phyloP scores from a whole-genome alignment of 169 alveolate species.

The Cryptosporidium meleagridis region DNA sequence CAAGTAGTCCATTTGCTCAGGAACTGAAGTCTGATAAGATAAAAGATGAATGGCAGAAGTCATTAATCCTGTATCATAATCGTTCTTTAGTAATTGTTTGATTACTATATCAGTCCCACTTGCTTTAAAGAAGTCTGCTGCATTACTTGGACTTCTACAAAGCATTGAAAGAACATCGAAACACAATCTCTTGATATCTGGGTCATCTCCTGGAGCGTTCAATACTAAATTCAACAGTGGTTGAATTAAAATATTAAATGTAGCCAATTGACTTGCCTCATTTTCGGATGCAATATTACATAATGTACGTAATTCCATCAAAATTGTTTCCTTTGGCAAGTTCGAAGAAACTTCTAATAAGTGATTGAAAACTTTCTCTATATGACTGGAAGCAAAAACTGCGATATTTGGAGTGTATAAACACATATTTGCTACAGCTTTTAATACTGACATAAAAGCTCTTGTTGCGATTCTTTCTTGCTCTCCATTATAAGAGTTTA shows the following conservation, averaged over 20 bases:
- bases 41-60: slow-evolving; percentile 88
- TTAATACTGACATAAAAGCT: slow-evolving; percentile 87
- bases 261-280: slow-evolving; percentile 85
- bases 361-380: slow-evolving; percentile 55
- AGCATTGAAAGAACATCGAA: slow-evolving; percentile 87
- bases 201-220: slow-evolving; percentile 84
- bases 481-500: slow-evolving; percentile 83
- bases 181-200: slow-evolving; percentile 84
- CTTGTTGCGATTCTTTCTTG: slow-evolving; percentile 84
- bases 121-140: slow-evolving; percentile 81
- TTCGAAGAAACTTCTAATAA: slow-evolving; percentile 28
- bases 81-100: slow-evolving; percentile 83
- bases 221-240: slow-evolving; percentile 82
- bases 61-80: slow-evolving; percentile 85
- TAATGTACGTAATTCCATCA: slow-evolving; percentile 87
- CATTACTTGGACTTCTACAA: slow-evolving; percentile 86
- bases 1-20: slow-evolving; percentile 84
- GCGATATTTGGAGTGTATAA: slow-evolving; percentile 86
- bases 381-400: slow-evolving; percentile 43
- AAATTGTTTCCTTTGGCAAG: slow-evolving; percentile 54
- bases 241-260: slow-evolving; percentile 85
- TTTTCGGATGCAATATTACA: slow-evolving; percentile 90
- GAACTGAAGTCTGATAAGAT: slow-evolving; percentile 84
- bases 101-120: slow-evolving; percentile 86
- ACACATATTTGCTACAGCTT: slow-evolving; percentile 88